These are phyloP conservation scores for Escallonia rubra DNA, from an alignment of 129 eudicot species.

Conservation along the genomic window DNA sequence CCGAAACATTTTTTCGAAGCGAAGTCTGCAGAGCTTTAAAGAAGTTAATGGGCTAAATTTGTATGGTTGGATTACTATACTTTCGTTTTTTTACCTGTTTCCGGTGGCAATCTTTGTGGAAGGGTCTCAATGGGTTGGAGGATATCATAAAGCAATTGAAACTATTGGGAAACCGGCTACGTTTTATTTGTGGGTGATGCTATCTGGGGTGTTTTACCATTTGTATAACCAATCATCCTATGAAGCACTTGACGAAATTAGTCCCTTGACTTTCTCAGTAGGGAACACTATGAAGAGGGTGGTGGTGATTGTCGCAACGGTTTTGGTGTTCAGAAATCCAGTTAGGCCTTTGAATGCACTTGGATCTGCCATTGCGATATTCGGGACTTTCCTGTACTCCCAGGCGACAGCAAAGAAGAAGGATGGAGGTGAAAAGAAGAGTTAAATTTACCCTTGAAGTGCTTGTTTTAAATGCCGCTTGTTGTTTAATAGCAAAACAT, in stretches of 20 bases:
- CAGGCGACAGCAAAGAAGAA: conserved; percentile 88
- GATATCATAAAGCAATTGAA: conserved; percentile 83
- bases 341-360: conserved; percentile 96
- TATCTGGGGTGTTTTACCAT: conserved; percentile 92
- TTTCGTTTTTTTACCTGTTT: conserved; percentile 70
- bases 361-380: conserved; percentile 90
- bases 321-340: conserved; percentile 86
- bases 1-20: conserved; percentile 86
- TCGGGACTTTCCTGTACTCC: conserved; percentile 94
- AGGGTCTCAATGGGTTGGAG: conserved; percentile 93
- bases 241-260: conserved; percentile 96
- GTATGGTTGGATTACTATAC: conserved; percentile 82
- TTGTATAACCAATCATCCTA: conserved; percentile 89
- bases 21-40: conserved; percentile 78
- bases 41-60: conserved; percentile 93
- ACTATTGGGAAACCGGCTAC: conserved; percentile 57
- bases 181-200: conserved; percentile 80
- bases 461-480: no score
- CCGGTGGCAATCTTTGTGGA: conserved; percentile 90
- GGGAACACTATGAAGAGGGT: conserved; percentile 99
- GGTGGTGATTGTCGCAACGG: conserved; percentile 84
- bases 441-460: conserved; percentile 1
- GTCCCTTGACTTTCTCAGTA: conserved; percentile 86
- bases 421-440: conserved; percentile 60
- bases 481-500: no score